These are phyloP conservation scores for Hawksworthiomyces lignivorus DNA, from an alignment of 2,329 filamentous ascomycete species.

Conservation along the genomic window DNA sequence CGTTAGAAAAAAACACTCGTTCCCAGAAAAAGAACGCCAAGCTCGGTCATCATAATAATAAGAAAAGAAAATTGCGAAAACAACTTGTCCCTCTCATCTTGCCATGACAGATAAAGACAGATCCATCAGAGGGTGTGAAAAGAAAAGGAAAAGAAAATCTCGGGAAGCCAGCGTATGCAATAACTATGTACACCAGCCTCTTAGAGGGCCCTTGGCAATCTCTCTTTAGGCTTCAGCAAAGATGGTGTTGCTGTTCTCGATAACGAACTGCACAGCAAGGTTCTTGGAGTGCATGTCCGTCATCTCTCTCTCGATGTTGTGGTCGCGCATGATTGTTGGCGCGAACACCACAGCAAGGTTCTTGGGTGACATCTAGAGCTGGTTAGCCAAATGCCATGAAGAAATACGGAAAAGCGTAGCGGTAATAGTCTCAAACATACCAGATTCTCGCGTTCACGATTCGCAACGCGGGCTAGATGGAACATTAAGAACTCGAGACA, in stretches of 20 bases:
- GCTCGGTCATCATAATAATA: background rate
- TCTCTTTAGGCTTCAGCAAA: slow-evolving; percentile 46
- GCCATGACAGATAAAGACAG: no score
- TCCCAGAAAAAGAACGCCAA: background rate
- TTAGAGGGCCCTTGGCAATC: no score
- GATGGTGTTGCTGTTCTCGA: slow-evolving; percentile 80
- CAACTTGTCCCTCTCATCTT: no score
- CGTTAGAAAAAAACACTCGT: background rate
- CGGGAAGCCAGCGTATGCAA: no score
- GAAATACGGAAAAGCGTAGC: no score
- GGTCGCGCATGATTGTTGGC: slow-evolving; percentile 91
- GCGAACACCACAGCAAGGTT: slow-evolving; percentile 97
- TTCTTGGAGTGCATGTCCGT: slow-evolving; percentile 94
- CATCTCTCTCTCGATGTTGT: slow-evolving; percentile 87
- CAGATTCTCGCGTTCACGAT: slow-evolving; percentile 75
- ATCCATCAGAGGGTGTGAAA: background rate
- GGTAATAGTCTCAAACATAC: slow-evolving; percentile 43
- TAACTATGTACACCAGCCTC: slow-evolving; percentile 9
- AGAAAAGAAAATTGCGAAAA: background rate
- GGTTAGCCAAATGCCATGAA: no score
- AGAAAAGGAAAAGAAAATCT: background rate
- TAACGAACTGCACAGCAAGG: slow-evolving; percentile 80
- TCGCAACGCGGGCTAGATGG: slow-evolving; percentile 81
- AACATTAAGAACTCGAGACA: slow-evolving; percentile 91
- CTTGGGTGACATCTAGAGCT: slow-evolving; percentile 76